Evolutionary conservation across 495 filamentous ascomycete species (phyloP).

Genomic region (Pseudoneurospora amorphoporcata): DNA sequence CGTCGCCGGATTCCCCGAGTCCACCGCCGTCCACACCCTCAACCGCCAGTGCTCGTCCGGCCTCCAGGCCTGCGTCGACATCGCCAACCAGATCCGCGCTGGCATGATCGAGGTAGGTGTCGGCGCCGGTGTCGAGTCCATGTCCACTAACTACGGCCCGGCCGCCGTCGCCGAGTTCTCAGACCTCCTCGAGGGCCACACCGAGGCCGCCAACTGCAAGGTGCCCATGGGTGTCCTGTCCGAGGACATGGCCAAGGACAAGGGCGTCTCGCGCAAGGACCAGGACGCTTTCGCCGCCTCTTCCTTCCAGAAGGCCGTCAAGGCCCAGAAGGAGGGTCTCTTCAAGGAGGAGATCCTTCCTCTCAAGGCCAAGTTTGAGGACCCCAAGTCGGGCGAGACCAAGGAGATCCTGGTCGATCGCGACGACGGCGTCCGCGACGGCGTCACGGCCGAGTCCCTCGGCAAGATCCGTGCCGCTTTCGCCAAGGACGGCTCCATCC

Average conservation of each 20-base stretch:
- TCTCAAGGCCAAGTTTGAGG: conserved; percentile 68
- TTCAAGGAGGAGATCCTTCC: conserved; percentile 92
- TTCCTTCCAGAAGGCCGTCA: conserved; percentile 80
- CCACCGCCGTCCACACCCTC: conserved; percentile 68
- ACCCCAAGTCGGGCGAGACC: conserved; percentile 84
- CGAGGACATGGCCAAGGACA: conserved; percentile 88
- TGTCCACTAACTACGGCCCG: conserved; percentile 87
- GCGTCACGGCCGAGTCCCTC: conserved; percentile 78
- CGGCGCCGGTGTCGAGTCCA: conserved; percentile 95
- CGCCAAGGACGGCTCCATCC: conserved; percentile 85
- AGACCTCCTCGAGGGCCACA: conserved; percentile 74
- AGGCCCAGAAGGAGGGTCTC: conserved; percentile 76
- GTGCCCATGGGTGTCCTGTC: conserved; percentile 94
- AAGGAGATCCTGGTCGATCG: conserved; percentile 72
- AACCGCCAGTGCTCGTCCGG: conserved; percentile 91
- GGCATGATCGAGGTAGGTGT: conserved; percentile 96
- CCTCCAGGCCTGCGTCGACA: conserved; percentile 81
- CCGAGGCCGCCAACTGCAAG: conserved; percentile 87
- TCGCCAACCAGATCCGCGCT: conserved; percentile 76
- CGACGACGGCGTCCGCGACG: conserved; percentile 80
- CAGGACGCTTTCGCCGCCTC: conserved; percentile 87
- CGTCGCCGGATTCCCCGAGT: conserved; percentile 82
- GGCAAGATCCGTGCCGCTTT: conserved; percentile 87
- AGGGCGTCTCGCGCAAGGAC: conserved; percentile 53
- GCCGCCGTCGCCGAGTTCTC: conserved; percentile 89